A percentile compares a stretch with the other conserved stretches of the same genome.
phyloP scores from a whole-genome alignment of 352 stramenopile species.

The Phytopythium kandeliae region DNA sequence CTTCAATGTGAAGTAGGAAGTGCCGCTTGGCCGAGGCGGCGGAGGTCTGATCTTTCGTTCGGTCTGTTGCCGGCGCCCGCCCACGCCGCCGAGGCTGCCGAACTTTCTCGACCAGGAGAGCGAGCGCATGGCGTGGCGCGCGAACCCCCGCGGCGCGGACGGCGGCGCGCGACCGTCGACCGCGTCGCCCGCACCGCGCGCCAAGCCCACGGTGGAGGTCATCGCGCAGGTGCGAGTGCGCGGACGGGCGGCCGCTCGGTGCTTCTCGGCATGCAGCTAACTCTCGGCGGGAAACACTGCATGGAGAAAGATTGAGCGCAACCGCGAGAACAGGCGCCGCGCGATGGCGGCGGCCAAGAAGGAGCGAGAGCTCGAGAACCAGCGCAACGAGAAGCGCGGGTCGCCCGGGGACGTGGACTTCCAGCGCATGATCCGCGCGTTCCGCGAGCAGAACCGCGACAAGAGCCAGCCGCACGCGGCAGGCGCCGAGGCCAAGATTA shows the following conservation, averaged over 20 bases:
- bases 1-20: too few species aligned
- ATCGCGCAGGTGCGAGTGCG: conserved; percentile 40
- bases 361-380: conserved; percentile 77
- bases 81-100: too few species aligned
- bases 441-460: conserved; percentile 71
- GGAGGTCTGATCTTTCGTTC: not conserved
- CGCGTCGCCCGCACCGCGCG: conserved; percentile 13
- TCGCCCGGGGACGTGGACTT: conserved; percentile 89
- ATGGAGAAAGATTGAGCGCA: conserved; percentile 65
- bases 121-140: conserved; percentile 23
- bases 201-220: conserved; percentile 61
- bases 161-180: conserved; percentile 7
- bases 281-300: not conserved
- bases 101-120: not conserved
- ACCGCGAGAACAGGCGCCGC: conserved; percentile 76
- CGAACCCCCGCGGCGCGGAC: conserved; percentile 9
- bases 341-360: conserved; percentile 85
- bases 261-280: not conserved
- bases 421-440: conserved; percentile 88
- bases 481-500: conserved; percentile 85
- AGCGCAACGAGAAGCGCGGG: conserved; percentile 73
- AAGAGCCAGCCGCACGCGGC: conserved; percentile 38
- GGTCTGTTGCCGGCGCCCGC: too few species aligned
- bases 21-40: too few species aligned
- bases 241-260: too few species aligned